These are phyloP conservation scores for Salvia rosmarinus DNA, from an alignment of 257 asterid species.

Conservation along the genomic window DNA sequence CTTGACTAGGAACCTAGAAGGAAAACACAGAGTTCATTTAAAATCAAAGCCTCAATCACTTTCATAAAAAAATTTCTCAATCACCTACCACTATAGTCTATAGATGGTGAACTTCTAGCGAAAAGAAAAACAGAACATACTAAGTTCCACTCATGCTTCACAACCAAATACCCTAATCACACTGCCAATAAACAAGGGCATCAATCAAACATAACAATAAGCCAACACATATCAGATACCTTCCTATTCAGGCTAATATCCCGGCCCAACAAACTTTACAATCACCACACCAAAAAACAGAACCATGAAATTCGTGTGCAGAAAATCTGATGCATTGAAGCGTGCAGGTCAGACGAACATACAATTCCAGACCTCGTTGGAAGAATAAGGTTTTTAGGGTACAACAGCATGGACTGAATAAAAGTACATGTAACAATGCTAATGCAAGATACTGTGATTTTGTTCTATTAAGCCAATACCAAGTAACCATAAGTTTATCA, in stretches of 20 bases:
- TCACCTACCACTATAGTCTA: neutral
- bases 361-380: conserved; percentile 3
- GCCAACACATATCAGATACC: no score
- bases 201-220: no score
- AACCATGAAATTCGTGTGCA: neutral
- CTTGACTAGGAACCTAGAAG: no score
- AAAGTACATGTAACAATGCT: neutral
- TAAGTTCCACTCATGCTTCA: no score
- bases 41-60: no score
- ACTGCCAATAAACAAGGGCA: no score
- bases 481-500: neutral
- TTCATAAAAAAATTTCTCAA: no score
- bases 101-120: no score
- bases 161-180: no score
- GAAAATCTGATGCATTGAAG: neutral
- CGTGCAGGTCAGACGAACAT: neutral
- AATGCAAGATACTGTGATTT: conserved; percentile 1
- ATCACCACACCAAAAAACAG: neutral
- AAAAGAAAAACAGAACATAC: no score
- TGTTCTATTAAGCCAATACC: neutral
- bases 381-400: neutral
- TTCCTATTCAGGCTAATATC: neutral
- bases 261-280: neutral
- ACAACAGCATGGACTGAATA: neutral
- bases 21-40: no score